Base-by-base conservation (phyloP, 2,329 filamentous ascomycete genomes). In the Dactylonectria estremocensis region DNA sequence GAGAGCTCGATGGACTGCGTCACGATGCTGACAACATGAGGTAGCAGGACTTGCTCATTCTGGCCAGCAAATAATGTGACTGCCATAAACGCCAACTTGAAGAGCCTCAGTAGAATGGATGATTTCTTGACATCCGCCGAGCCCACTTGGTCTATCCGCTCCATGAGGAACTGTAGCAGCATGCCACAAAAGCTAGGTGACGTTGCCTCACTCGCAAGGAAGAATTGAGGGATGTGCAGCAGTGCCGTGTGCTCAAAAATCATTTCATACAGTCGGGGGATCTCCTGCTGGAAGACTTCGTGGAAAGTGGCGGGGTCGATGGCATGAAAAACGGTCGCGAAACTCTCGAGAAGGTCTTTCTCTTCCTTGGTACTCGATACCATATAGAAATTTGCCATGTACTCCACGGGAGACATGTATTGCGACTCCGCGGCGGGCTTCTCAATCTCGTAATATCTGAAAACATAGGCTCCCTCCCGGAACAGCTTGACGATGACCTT, bases 21-120 rank as follows among this genome's bases (percentile, higher is more conserved):
- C 68, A 99, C 94, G 71, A 99, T 97, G 78, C 97, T 97, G 61
- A 97, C 95, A 57, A 99, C 95, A 79, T 99, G 96, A 0, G 97
- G 97, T 60, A 98, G 86, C 14, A 99, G 86, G 2, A 99, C 95
- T 78, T 96, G 93, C 81, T 99, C 96, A 75, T 99, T 99, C 77
- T 98, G 95, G 9, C 89, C 88, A 0, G 95, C 95, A 80, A 99
- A 99, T 1, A 99, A 86, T 0, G 96, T 99, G 45, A 99, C 96
- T 0, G 97, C 97, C 96, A 99, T 99, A 80, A 99, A 99, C 1
- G 95, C 97, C 57, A 99, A 83, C 82, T 99, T 99, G 84, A 98
- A 99, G 58, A 99, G 90, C 62, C 97, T 90, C 57, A 99, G 84
- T 37, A 99, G 84, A 54, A 99, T 97, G 6, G 95, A 95, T 0